Conservation (phyloP, 371 early-diverging fungal species). For the Rhizopus delemar region DNA sequence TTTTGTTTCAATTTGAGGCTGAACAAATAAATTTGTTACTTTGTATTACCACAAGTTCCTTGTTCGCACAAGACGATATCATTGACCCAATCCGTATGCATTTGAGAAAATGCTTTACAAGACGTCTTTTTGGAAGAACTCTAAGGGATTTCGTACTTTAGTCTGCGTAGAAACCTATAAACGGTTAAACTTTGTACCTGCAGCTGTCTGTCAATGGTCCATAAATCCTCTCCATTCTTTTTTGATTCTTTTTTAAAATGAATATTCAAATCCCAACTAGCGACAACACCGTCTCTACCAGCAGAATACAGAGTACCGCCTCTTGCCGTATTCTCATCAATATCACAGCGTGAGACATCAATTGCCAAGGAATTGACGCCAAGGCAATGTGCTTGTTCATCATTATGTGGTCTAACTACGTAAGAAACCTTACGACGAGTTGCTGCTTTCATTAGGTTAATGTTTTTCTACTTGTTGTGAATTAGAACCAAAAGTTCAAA, state of each 20-base stretch:
- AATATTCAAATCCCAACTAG: constrained; percentile 82
- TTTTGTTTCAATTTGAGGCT: not conserved
- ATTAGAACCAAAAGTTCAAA: no score
- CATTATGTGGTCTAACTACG: constrained; percentile 56
- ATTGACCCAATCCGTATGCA: constrained; percentile 97
- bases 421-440: constrained; percentile 61
- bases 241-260: constrained; percentile 20
- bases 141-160: not conserved
- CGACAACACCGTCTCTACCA: constrained; percentile 87
- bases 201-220: constrained; percentile 6
- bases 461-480: no score
- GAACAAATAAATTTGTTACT: not conserved
- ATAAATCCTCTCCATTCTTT: constrained; percentile 6
- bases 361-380: constrained; percentile 80
- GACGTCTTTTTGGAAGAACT: constrained; percentile 34
- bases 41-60: constrained; percentile 36
- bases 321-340: not conserved
- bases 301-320: constrained; percentile 85
- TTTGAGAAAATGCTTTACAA: constrained; percentile 70
- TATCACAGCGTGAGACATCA: constrained; percentile 41
- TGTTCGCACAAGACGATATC: constrained; percentile 74
- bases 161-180: not conserved
- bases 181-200: constrained; percentile 7
- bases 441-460: constrained; percentile 35
- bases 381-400: constrained; percentile 61